Conservation (phyloP, 805 yeast species). For the Hanseniaspora nectarophila region DNA sequence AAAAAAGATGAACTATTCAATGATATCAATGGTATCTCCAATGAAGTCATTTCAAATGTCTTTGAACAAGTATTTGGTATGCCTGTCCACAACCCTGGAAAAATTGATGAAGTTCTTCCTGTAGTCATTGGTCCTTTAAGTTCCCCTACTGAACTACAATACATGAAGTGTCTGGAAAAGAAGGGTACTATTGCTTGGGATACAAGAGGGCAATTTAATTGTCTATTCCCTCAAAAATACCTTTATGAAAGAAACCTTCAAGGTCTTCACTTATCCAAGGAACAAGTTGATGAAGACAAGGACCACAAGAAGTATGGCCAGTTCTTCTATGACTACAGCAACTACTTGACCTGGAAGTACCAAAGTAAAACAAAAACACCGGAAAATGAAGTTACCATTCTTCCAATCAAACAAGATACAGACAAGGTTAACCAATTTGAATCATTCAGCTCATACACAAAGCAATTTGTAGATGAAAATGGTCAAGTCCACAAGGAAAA, state of each 20-base stretch:
- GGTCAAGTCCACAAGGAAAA: conserved; percentile 4
- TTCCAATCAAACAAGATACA: neutral
- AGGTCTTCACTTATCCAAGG: conserved; percentile 38
- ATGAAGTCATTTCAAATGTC: conserved; percentile 4
- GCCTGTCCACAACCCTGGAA: neutral
- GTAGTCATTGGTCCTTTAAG: conserved; percentile 10
- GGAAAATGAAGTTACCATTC: conserved; percentile 18
- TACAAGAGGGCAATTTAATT: conserved; percentile 75
- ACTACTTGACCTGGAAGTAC: conserved; percentile 53
- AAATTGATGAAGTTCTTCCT: neutral
- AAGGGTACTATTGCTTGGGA: conserved; percentile 78
- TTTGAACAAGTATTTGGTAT: conserved; percentile 13
- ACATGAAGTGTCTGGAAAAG: conserved; percentile 48
- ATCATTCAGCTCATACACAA: conserved; percentile 14
- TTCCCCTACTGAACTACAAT: conserved; percentile 44
- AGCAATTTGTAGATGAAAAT: conserved; percentile 16
- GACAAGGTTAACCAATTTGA: conserved; percentile 12
- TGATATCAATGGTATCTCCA: conserved; percentile 9
- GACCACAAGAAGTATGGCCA: conserved; percentile 38
- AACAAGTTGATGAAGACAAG: conserved; percentile 40
- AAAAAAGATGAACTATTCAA: conserved; percentile 9
- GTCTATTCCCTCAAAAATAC: conserved; percentile 58
- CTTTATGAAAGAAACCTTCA: conserved; percentile 28
- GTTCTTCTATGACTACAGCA: conserved; percentile 55
- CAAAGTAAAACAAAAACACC: conserved; percentile 22